Evolutionary conservation across 495 filamentous ascomycete species (phyloP).

Genomic region (Podospora pseudoanserina): DNA sequence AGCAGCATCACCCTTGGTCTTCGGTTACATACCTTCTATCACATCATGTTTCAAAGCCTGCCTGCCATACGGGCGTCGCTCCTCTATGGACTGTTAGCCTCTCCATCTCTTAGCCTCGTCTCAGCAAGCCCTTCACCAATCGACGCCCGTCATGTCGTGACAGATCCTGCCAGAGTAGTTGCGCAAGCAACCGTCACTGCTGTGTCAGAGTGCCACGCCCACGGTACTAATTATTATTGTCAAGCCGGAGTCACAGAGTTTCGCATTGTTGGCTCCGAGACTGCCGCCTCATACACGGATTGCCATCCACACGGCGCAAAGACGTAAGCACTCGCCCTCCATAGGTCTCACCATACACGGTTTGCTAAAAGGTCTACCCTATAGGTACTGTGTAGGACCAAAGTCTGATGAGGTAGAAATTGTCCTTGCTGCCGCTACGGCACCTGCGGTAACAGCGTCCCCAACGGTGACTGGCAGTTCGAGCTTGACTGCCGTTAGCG

Average conservation of each 20-base stretch:
- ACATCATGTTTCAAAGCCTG: slow-evolving; percentile 16
- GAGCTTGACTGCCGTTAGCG: slow-evolving; percentile 16
- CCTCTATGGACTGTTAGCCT: slow-evolving; percentile 21
- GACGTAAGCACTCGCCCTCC: slow-evolving; percentile 5
- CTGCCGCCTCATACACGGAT: slow-evolving; percentile 17
- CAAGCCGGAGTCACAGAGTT: slow-evolving; percentile 19
- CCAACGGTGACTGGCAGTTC: slow-evolving; percentile 3
- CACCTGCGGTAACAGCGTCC: slow-evolving; percentile 7
- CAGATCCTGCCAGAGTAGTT: slow-evolving; percentile 2
- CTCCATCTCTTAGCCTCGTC: slow-evolving; percentile 2
- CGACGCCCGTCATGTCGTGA: slow-evolving; percentile 16
- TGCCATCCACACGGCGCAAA: slow-evolving; percentile 15
- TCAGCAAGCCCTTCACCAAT: slow-evolving; percentile 10
- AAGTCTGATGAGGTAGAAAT: slow-evolving; percentile 15
- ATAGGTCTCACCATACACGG: not conserved
- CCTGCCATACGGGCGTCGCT: slow-evolving; percentile 11
- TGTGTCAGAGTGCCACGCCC: slow-evolving; percentile 19
- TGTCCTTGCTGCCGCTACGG: slow-evolving; percentile 11
- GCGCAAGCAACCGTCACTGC: slow-evolving; percentile 19
- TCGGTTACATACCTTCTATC: not conserved
- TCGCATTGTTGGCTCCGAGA: slow-evolving; percentile 16
- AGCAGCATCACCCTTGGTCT: not conserved
- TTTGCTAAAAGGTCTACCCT: not conserved
- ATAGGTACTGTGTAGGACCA: slow-evolving; percentile 13
- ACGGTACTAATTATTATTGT: slow-evolving; percentile 16